Evolutionary conservation across 345 rosid species (phyloP), one percentile per base, ranked within the genome.

Genomic region (Durio zibethinus): DNA sequence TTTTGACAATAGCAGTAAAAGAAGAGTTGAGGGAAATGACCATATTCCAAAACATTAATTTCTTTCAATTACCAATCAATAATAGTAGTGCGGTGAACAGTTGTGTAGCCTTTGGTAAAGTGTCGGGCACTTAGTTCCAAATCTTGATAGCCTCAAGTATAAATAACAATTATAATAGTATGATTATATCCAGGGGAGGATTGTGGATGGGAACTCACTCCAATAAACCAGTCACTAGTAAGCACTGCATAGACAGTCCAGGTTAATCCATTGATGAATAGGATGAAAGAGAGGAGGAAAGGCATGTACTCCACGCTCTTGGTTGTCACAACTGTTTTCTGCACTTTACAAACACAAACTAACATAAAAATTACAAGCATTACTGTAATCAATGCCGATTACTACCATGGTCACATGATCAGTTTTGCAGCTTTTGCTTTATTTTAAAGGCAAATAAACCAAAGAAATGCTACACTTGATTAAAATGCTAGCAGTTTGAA

Each of bases 251-350:
- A 90, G 57, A 82, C 73, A 20, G 87, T 88, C 91, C 90, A 90
- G 12, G 81, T 81, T 1, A 85, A 85, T 14, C 90, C 91, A 63
- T 85, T 88, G 27, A 90, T 40, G 80, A 88, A 90, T 6, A 88
- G 79, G 67, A 76, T 53, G 20, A 86, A 83, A 0, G 90, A 86
- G 16, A 85, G 88, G 20, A 84, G 80, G 43, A 89, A 89, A 1
- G 91, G 89, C 89, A 87, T 88, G 81, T 80, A 89, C 80, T 84
- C 87, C 63, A 90, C 93, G 23, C 91, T 90, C 82, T 88, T 85
- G 3, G 88, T 85, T 7, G 57, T 42, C 66, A 85, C 81, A 59
- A 90, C 91, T 11, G 87, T 88, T 85, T 84, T 90, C 91, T 90
- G 87, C 63, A 38, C 20, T 54, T 65, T 4, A 3, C 29, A 31